Evolutionary conservation across 2,329 filamentous ascomycete species (phyloP), one percentile per base, ranked within the genome.

Genomic region (Epichloe festucae): DNA sequence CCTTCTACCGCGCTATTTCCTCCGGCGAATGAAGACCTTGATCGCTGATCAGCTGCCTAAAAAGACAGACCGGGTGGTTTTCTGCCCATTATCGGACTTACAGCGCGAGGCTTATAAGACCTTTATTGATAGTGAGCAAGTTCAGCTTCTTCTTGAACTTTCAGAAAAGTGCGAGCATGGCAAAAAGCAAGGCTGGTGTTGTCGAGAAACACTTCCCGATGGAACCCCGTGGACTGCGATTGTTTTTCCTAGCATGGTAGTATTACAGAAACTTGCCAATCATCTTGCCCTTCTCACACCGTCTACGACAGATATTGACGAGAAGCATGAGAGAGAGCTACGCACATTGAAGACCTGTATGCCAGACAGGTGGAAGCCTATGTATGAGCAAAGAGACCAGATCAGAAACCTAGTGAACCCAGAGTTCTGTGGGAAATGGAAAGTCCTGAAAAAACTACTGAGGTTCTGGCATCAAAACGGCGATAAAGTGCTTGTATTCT

Each of bases 371-470:
- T 96, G 89, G 87, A 73, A 82, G 60, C 71, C 82, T 19, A 73
- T 95, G 0, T 93, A 89, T 62, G 72, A 73, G 11, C 79, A 84
- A 19, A 78, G 88, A 43, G 88, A 95, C 59, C 87, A 82, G 8
- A 84, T 97, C 53, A 69, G 87, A 48, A 86, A 85, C 59, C 84
- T 89, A 48, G 84, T 89, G 1, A 89, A 95, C 59, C 85, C 88
- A 0, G 86, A 94, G 52, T 96, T 90, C 57, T 98, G 93, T 62
- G 93, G 93, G 3, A 98, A 98, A 67, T 98, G 93, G 93, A 89
- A 88, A 62, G 81, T 98, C 1, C 67, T 98, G 34, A 87, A 84
- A 65, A 90, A 88, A 59, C 73, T 98, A 4, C 76, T 98, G 6
- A 84, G 82, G 51, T 91, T 93, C 66, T 98, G 93, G 93, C 81